Percentiles rank a stretch among this genome's conserved stretches.
These are phyloP conservation scores for Starmerella asiatica DNA, from an alignment of 805 yeast species.

Conservation along the genomic window DNA sequence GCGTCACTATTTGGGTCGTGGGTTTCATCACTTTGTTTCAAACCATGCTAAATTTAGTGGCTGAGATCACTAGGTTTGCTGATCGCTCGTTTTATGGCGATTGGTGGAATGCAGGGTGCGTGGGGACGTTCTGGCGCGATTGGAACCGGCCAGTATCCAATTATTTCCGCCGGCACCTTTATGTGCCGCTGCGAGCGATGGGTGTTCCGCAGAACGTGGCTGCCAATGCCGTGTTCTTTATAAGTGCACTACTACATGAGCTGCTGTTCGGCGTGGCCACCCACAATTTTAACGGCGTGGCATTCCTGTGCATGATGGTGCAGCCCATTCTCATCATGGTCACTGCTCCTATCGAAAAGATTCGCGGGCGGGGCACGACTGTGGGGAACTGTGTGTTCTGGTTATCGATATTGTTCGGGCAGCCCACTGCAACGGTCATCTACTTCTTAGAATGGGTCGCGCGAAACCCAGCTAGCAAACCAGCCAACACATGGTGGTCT, in stretches of 20 bases:
- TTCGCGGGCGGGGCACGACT: conserved; percentile 30
- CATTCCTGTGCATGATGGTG: conserved; percentile 33
- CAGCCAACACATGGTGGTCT: conserved; percentile 4
- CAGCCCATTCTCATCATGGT: conserved; percentile 33
- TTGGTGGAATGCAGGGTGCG: conserved; percentile 41
- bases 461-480: conserved; percentile 10
- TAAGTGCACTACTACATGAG: conserved; percentile 37
- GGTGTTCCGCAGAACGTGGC: conserved; percentile 26
- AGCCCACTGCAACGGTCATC: conserved; percentile 33
- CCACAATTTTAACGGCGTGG: conserved; percentile 35
- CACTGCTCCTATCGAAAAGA: conserved; percentile 33
- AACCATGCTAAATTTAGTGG: conserved; percentile 31
- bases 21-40: conserved; percentile 35
- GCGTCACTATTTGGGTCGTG: conserved; percentile 33
- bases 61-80: conserved; percentile 34
- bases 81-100: conserved; percentile 36
- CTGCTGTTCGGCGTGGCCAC: conserved; percentile 36
- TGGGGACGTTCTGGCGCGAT: conserved; percentile 35
- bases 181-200: conserved; percentile 29
- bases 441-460: conserved; percentile 34
- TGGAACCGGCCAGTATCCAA: conserved; percentile 36
- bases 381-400: conserved; percentile 37
- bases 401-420: conserved; percentile 35
- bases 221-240: conserved; percentile 30
- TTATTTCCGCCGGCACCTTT: conserved; percentile 34